Conservation (phyloP, 1,284 basidiomycete species). For the Boletus semigastroideus region DNA sequence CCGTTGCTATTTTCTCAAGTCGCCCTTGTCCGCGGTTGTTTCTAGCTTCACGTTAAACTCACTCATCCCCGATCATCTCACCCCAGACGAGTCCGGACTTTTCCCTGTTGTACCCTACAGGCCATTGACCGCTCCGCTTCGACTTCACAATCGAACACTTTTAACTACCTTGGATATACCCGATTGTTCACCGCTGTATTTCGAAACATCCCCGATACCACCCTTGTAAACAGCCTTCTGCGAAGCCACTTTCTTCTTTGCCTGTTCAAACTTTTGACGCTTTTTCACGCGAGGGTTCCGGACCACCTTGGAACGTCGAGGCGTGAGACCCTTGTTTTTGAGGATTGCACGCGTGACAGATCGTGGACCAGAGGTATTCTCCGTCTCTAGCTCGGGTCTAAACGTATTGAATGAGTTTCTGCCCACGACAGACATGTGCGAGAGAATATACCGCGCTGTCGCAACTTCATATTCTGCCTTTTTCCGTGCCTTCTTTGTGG, state of each 20-base stretch:
- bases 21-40: constrained; percentile 2
- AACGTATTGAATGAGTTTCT: not conserved
- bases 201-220: constrained; percentile 62
- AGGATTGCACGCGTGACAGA: constrained; percentile 87
- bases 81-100: constrained; percentile 14
- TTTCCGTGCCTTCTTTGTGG: constrained; percentile 75
- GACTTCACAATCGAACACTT: constrained; percentile 60
- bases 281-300: constrained; percentile 98
- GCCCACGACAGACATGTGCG: not conserved
- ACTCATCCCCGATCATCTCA: constrained; percentile 7
- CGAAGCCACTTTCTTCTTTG: constrained; percentile 86
- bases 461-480: constrained; percentile 77
- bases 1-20: constrained; percentile 24
- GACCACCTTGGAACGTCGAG: constrained; percentile 79
- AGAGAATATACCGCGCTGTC: constrained; percentile 56
- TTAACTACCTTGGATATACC: constrained; percentile 90
- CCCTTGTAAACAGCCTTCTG: constrained; percentile 91
- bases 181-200: constrained; percentile 69
- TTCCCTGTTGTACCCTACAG: constrained; percentile 12
- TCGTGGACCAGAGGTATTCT: constrained; percentile 69
- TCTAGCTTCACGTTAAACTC: constrained; percentile 11
- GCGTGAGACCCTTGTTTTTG: constrained; percentile 91
- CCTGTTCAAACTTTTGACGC: constrained; percentile 87
- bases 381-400: constrained; percentile 51
- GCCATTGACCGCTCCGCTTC: constrained; percentile 3